Conservation (phyloP, 257 asterid species). For the Phtheirospermum japonicum region DNA sequence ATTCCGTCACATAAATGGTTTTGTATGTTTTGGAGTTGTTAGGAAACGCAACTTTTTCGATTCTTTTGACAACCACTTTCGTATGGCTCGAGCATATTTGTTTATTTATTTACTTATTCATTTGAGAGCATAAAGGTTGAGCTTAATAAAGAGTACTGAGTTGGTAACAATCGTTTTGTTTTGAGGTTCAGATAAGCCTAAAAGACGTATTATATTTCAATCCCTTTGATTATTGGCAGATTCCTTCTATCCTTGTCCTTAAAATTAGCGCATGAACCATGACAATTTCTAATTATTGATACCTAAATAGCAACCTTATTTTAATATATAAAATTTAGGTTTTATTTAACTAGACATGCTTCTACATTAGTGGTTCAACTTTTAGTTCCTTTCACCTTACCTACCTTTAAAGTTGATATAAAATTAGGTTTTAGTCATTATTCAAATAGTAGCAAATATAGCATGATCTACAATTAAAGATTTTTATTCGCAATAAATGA, state of each 20-base stretch:
- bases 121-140: too few species aligned
- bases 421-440: constrained; percentile 23
- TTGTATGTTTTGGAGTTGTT: too few species aligned
- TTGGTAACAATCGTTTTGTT: constrained; percentile 11
- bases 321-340: neutral
- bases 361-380: constrained; percentile 3
- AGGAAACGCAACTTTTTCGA: too few species aligned
- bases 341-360: neutral
- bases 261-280: neutral
- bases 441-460: neutral
- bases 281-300: neutral
- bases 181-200: constrained; percentile 18
- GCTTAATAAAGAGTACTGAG: too few species aligned
- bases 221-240: neutral
- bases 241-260: neutral
- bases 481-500: too few species aligned
- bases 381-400: constrained; percentile 29
- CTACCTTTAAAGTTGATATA: constrained; percentile 27
- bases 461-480: too few species aligned
- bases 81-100: too few species aligned
- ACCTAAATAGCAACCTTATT: constrained; percentile 6
- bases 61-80: too few species aligned
- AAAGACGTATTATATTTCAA: constrained; percentile 1
- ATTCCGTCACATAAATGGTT: too few species aligned
- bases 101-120: too few species aligned